Evolutionary conservation across 805 yeast species (phyloP).

Genomic region (Komagataella kurtzmanii): DNA sequence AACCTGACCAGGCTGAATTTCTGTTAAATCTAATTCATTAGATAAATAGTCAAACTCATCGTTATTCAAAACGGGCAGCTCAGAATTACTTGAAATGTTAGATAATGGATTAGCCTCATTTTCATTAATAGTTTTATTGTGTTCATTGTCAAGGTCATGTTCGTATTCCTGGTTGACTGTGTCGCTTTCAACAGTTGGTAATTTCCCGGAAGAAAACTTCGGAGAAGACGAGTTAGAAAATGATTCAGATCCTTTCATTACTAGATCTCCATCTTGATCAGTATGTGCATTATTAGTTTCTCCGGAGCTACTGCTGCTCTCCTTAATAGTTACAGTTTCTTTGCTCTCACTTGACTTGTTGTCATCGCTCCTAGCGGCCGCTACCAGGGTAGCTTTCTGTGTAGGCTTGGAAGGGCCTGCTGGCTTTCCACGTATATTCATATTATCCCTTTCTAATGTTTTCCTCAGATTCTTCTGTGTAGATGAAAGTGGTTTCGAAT

Average conservation of each 20-base stretch:
- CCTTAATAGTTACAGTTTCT: not conserved
- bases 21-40: conserved; percentile 42
- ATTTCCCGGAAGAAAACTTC: not conserved
- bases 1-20: conserved; percentile 60
- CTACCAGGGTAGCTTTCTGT: not conserved
- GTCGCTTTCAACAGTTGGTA: not conserved
- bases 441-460: not conserved
- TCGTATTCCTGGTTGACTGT: not conserved
- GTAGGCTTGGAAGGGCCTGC: not conserved
- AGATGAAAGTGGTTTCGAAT: not conserved
- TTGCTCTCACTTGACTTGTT: not conserved
- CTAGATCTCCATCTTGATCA: not conserved
- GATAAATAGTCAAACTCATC: conserved; percentile 10
- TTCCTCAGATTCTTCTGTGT: not conserved
- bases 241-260: not conserved
- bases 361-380: not conserved
- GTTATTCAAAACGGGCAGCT: conserved; percentile 3
- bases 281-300: not conserved
- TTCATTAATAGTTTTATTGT: not conserved
- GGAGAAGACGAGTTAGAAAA: not conserved
- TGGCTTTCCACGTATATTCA: not conserved
- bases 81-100: conserved; percentile 1
- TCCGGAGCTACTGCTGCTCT: not conserved
- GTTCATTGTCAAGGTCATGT: not conserved
- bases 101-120: conserved; percentile 1